Evolutionary conservation across 1,139 yeast genomes (phyloP).

Genomic region (Suhomyces atakaporum): DNA sequence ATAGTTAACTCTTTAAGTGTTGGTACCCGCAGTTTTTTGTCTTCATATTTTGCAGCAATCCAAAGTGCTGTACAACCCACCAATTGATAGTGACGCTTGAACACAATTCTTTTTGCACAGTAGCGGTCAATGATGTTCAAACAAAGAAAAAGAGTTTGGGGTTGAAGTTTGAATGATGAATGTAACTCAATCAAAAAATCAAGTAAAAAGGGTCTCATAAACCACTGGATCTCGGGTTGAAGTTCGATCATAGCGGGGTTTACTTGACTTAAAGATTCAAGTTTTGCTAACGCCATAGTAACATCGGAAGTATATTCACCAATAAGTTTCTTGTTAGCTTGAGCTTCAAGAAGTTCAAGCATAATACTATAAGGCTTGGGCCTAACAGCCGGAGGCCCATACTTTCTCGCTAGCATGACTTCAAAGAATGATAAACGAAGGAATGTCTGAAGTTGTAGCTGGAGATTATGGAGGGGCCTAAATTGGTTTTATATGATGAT

Average conservation of each 20-base stretch:
- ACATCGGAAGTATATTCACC: constrained; percentile 44
- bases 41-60: constrained; percentile 94
- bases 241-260: constrained; percentile 76
- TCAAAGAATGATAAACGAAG: constrained; percentile 13
- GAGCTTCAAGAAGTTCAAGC: constrained; percentile 51
- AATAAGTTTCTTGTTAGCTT: constrained; percentile 42
- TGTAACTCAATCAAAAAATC: constrained; percentile 86
- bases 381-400: constrained; percentile 49
- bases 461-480: constrained; percentile 1
- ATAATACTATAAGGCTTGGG: constrained; percentile 42
- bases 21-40: constrained; percentile 82
- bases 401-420: constrained; percentile 15
- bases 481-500: constrained; percentile 12
- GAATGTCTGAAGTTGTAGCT: constrained; percentile 12
- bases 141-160: constrained; percentile 79
- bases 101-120: constrained; percentile 88
- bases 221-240: constrained; percentile 93
- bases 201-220: constrained; percentile 84
- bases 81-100: constrained; percentile 86
- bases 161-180: constrained; percentile 68
- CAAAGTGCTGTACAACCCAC: constrained; percentile 93
- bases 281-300: constrained; percentile 28
- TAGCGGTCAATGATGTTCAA: constrained; percentile 85
- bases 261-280: constrained; percentile 39
- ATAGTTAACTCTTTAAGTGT: constrained; percentile 72